A percentile compares a stretch with the other conserved stretches of the same genome.
Evolutionary conservation across 192 early-diverging fungal species (phyloP).

Genomic region (Coemansia sp.): DNA sequence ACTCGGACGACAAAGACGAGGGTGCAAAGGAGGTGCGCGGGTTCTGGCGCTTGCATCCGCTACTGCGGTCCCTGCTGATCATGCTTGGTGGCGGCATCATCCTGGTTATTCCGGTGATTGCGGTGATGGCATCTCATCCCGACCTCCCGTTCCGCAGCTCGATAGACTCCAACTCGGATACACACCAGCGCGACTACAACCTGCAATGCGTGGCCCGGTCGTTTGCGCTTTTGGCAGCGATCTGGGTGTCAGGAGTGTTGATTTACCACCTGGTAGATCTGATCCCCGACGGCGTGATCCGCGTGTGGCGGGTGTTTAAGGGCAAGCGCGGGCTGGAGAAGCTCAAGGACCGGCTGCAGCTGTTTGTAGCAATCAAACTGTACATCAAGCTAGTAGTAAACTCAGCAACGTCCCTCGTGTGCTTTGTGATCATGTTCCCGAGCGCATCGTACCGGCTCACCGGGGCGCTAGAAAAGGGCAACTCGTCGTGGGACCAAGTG

Average conservation of each 20-base stretch:
- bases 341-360: conserved; percentile 56
- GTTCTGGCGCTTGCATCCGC: conserved; percentile 60
- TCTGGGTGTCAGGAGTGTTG: conserved; percentile 56
- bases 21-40: conserved; percentile 25
- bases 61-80: conserved; percentile 57
- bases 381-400: conserved; percentile 61
- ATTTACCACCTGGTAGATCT: conserved; percentile 59
- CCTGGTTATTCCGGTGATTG: conserved; percentile 56
- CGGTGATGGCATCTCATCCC: conserved; percentile 48
- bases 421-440: conserved; percentile 59
- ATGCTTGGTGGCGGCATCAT: conserved; percentile 58
- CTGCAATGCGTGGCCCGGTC: conserved; percentile 41
- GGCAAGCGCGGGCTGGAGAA: conserved; percentile 54
- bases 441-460: conserved; percentile 52
- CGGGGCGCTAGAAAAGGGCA: conserved; percentile 35
- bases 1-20: conserved; percentile 29
- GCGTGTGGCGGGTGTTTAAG: conserved; percentile 49
- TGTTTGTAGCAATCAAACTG: conserved; percentile 58
- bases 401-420: conserved; percentile 52
- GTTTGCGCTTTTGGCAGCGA: conserved; percentile 53
- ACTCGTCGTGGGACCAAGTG: conserved; percentile 53
- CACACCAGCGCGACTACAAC: conserved; percentile 35
- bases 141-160: conserved; percentile 37
- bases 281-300: conserved; percentile 57
- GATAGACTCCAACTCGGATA: not conserved